Conservation (phyloP, 352 stramenopile genomes). For the Pythium aquatile region DNA sequence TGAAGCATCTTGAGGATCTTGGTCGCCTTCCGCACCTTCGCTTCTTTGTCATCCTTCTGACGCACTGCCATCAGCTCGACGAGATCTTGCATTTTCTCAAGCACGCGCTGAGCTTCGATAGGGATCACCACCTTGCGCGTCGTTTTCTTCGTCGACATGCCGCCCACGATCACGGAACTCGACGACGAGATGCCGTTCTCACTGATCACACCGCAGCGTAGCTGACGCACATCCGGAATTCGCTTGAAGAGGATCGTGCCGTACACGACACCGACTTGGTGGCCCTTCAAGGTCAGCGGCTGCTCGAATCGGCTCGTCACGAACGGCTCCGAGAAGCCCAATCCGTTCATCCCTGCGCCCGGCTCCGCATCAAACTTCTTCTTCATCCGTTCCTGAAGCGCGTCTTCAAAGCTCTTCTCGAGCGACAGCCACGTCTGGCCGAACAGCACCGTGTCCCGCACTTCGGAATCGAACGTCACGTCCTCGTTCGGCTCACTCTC, state of each 20-base stretch:
- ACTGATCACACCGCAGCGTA: slow-evolving; percentile 85
- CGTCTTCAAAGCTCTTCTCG: slow-evolving; percentile 89
- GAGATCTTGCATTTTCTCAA: slow-evolving; percentile 89
- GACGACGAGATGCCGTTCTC: slow-evolving; percentile 87
- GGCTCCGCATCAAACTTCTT: slow-evolving; percentile 62
- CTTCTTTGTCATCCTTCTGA: slow-evolving; percentile 89
- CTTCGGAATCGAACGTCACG: slow-evolving; percentile 72
- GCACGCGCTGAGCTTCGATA: slow-evolving; percentile 79
- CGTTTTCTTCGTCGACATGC: slow-evolving; percentile 55
- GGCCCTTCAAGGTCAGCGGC: slow-evolving; percentile 82
- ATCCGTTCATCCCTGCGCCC: slow-evolving; percentile 37
- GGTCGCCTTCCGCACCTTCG: slow-evolving; percentile 86
- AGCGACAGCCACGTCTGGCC: slow-evolving; percentile 87
- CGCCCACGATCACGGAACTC: slow-evolving; percentile 84
- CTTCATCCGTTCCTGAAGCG: slow-evolving; percentile 83
- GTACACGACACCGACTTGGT: slow-evolving; percentile 86
- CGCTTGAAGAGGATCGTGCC: slow-evolving; percentile 87
- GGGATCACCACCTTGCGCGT: slow-evolving; percentile 80
- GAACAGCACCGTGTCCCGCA: slow-evolving; percentile 85
- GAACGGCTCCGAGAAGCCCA: slow-evolving; percentile 70
- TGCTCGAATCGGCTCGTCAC: slow-evolving; percentile 87
- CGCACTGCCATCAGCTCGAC: slow-evolving; percentile 85
- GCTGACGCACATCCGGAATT: slow-evolving; percentile 85
- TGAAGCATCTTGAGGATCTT: slow-evolving; percentile 91
- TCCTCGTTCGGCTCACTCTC: slow-evolving; percentile 47